These are phyloP conservation scores for Penicillium capsulatum DNA, from an alignment of 2,329 filamentous ascomycete genomes.

Conservation along the genomic window DNA sequence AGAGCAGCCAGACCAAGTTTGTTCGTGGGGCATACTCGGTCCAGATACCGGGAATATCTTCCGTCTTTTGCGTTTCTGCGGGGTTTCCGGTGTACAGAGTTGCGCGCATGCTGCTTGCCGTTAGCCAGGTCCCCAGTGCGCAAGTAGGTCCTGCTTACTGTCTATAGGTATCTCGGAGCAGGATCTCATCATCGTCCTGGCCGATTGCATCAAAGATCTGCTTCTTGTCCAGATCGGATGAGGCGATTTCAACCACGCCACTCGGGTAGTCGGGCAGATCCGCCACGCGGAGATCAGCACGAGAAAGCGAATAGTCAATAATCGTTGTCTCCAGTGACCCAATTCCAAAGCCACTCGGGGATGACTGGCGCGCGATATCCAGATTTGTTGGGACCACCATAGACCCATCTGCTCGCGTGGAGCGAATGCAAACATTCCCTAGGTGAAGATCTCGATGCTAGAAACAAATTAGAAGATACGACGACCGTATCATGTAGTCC, in stretches of 20 bases:
- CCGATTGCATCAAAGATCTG: slow-evolving; percentile 42
- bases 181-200: slow-evolving; percentile 39
- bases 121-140: not conserved
- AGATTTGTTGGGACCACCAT: slow-evolving; percentile 34
- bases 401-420: slow-evolving; percentile 27
- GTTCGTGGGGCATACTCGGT: slow-evolving; percentile 55
- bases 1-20: slow-evolving; percentile 62
- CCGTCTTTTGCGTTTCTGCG: slow-evolving; percentile 34
- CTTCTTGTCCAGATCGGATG: slow-evolving; percentile 43
- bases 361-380: slow-evolving; percentile 28
- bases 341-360: slow-evolving; percentile 46
- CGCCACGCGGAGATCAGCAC: slow-evolving; percentile 47
- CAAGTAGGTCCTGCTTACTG: slow-evolving; percentile 27
- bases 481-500: not conserved
- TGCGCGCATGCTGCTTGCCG: slow-evolving; percentile 35
- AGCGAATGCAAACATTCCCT: slow-evolving; percentile 60
- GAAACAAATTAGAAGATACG: slow-evolving; percentile 9
- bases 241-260: slow-evolving; percentile 33
- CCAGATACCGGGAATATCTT: slow-evolving; percentile 46
- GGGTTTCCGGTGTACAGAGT: slow-evolving; percentile 45
- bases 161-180: slow-evolving; percentile 42
- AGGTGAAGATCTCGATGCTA: slow-evolving; percentile 62
- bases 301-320: slow-evolving; percentile 65
- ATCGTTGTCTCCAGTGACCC: slow-evolving; percentile 59
- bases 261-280: slow-evolving; percentile 23